Percentiles rank a stretch among this genome's conserved stretches.
These are phyloP conservation scores for Penicillium coffeae DNA, from an alignment of 495 filamentous ascomycete genomes.

Conservation along the genomic window DNA sequence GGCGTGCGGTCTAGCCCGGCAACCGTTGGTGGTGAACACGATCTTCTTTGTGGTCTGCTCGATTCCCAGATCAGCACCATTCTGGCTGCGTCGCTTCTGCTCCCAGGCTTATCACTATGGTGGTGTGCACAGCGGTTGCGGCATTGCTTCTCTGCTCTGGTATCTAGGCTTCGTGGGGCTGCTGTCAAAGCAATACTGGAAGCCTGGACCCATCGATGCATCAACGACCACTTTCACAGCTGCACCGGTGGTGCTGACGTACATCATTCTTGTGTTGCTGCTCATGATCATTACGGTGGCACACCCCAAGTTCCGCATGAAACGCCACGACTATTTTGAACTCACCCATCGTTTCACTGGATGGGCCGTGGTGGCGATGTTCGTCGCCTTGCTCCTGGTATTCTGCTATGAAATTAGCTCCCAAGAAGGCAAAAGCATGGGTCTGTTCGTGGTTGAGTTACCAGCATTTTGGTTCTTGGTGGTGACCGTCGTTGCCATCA, in stretches of 20 bases:
- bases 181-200: slow-evolving; percentile 46
- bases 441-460: slow-evolving; percentile 32
- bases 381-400: slow-evolving; percentile 35
- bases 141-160: slow-evolving; percentile 65
- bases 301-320: slow-evolving; percentile 41
- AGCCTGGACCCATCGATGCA: slow-evolving; percentile 8
- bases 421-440: slow-evolving; percentile 21
- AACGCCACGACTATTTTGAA: slow-evolving; percentile 54
- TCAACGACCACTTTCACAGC: slow-evolving; percentile 21
- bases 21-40: slow-evolving; percentile 71
- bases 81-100: slow-evolving; percentile 58
- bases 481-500: slow-evolving; percentile 32
- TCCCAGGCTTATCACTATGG: slow-evolving; percentile 77
- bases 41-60: slow-evolving; percentile 59
- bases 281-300: slow-evolving; percentile 42
- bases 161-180: slow-evolving; percentile 55
- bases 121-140: slow-evolving; percentile 71
- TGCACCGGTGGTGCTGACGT: slow-evolving; percentile 33
- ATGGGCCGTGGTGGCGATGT: slow-evolving; percentile 50
- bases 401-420: slow-evolving; percentile 34
- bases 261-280: slow-evolving; percentile 39
- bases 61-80: slow-evolving; percentile 57
- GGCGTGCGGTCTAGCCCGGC: slow-evolving; percentile 59
- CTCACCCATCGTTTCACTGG: slow-evolving; percentile 53
- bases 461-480: slow-evolving; percentile 45